Evolutionary conservation across 1,284 basidiomycete species (phyloP), one percentile per base, ranked within the genome.

Genomic region (Quambalaria eucalypti): DNA sequence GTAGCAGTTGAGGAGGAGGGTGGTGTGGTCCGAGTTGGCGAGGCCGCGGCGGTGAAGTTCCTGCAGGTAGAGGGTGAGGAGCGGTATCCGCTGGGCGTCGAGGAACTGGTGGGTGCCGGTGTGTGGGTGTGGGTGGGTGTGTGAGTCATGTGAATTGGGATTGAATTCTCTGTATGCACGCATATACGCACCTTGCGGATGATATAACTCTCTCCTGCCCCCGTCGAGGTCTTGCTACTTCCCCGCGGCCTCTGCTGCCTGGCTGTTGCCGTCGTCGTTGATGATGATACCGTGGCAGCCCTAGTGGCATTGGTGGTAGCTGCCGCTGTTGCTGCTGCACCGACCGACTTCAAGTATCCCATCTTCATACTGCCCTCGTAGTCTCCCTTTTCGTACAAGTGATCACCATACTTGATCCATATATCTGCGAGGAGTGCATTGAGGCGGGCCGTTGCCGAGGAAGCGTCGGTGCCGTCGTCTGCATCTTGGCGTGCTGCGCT

Each of bases 11-110:
- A 73, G 60, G 19, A 75, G 56, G 2, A 99, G 83, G 0, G 95
- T 98, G 0, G 92, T 98, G 74, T 97, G 93, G 66, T 98, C 93
- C 0, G 91, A 85, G 68, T 95, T 97, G 9, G 93, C 93, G 3
- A 93, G 83, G 0, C 87, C 87, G 0, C 85, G 81, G 1, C 87
- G 81, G 69, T 98, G 93, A 0, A 99, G 80, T 73, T 95, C 92
- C 81, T 98, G 91, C 1, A 99, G 81, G 74, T 97, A 98, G 1
- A 87, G 88, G 14, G 90, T 91, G 50, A 99, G 85, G 71, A 92
- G 90, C 58, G 90, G 86, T 54, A 97, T 96, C 3, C 93, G 81
- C 75, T 98, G 93, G 0, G 93, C 90, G 66, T 96, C 93, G 38
- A 99, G 83, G 77, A 93, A 97, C 90, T 95, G 10, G 30, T 33